A percentile compares a stretch with the other conserved stretches of the same genome.
Conservation (phyloP, 2,329 filamentous ascomycete genomes). For the Colletotrichum gloeosporioides region DNA sequence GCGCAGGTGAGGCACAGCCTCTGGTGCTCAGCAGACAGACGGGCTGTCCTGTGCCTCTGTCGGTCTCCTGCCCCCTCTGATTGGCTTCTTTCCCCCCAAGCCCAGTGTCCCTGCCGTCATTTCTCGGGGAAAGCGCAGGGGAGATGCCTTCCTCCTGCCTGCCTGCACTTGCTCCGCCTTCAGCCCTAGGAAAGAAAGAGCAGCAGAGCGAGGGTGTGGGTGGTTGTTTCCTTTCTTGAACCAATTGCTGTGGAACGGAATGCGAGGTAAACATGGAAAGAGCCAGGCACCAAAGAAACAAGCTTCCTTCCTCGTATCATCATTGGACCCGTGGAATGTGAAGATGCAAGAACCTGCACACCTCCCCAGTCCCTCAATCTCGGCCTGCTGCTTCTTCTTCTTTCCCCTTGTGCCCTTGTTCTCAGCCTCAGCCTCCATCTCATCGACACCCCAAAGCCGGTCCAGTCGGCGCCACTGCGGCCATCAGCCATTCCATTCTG, state of each 20-base stretch:
- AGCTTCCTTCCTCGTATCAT: neutral
- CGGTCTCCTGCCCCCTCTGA: neutral
- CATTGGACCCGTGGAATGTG: neutral
- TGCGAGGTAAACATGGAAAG: neutral
- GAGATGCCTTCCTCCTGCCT: neutral
- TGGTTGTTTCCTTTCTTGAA: neutral
- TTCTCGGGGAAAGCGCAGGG: conserved; percentile 6
- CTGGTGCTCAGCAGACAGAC: neutral
- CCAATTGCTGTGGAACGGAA: neutral
- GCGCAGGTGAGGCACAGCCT: neutral
- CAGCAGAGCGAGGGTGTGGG: neutral
- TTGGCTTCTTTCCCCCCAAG: neutral
- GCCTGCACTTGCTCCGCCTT: neutral
- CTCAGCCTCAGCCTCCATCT: neutral
- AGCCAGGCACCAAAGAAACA: neutral
- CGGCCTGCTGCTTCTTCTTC: neutral
- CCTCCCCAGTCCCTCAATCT: neutral
- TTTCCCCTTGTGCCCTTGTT: neutral
- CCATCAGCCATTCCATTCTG: conserved; percentile 1
- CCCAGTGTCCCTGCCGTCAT: neutral
- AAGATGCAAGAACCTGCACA: neutral
- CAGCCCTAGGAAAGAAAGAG: conserved; percentile 4
- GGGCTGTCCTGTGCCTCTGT: neutral
- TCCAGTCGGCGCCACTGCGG: neutral
- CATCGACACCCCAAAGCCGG: neutral